phyloP scores from a whole-genome alignment of 129 eudicot genomes.

The Tagetes erecta region DNA sequence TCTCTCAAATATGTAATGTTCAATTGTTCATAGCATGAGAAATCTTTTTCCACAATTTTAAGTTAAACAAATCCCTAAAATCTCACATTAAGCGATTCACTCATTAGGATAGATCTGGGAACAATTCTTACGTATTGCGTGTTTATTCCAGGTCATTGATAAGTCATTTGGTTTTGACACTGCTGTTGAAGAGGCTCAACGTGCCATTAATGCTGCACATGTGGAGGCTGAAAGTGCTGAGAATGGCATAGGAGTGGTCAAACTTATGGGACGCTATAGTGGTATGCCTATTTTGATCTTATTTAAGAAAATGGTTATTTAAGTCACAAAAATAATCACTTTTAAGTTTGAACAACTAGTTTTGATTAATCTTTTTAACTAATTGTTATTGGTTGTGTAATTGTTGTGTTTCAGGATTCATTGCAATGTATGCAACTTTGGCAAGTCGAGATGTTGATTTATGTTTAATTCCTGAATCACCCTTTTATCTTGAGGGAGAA shows the following conservation, averaged over 20 bases:
- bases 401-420: conserved; percentile 61
- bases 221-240: conserved; percentile 49
- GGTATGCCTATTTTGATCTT: conserved; percentile 27
- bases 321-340: neutral
- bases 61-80: conserved; percentile 14
- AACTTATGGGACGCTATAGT: conserved; percentile 45
- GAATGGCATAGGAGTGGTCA: conserved; percentile 44
- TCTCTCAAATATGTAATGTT: neutral
- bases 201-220: conserved; percentile 48
- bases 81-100: neutral
- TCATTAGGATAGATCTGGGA: neutral
- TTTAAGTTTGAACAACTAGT: conserved; percentile 7
- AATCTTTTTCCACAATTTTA: conserved; percentile 7
- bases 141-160: conserved; percentile 71
- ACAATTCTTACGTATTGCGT: conserved; percentile 11
- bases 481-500: conserved; percentile 80
- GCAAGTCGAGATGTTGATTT: conserved; percentile 93
- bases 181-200: conserved; percentile 50
- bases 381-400: conserved; percentile 11
- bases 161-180: conserved; percentile 56
- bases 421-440: conserved; percentile 94
- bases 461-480: conserved; percentile 94
- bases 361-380: neutral
- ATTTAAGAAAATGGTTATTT: neutral
- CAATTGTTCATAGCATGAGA: neutral